Base-by-base conservation (phyloP, 345 rosid genomes). In the Noccaea caerulescens region DNA sequence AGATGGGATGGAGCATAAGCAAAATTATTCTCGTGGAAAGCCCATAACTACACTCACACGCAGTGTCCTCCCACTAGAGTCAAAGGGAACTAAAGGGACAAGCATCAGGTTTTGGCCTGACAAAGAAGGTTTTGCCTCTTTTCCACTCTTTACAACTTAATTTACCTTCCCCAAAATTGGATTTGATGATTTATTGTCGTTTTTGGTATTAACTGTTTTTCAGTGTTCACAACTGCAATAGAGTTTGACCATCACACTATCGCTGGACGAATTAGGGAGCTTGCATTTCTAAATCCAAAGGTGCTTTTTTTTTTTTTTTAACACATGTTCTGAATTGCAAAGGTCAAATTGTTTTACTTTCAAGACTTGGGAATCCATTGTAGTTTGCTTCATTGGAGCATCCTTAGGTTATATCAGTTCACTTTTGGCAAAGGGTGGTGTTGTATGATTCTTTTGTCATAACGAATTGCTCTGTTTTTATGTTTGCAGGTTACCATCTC, bases 51-150 rank as follows among this genome's bases (percentile, higher is more conserved):
- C 79, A 66, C 81, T 95, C 34, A 82, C 79, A 6, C 76, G 85
- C 72, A 75, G 61, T 64, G 76, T 64, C 7, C 93, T 88, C 43
- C 83, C 92, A 3, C 72, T 11, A 72, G 99, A 88, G 73, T 82
- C 80, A 45, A 85, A 80, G 72, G 84, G 70, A 62, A 76, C 67
- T 61, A 79, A 79, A 75, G 99, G 99, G 69, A 95, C 98, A 52
- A 4, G 80, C 68, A 84, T 95, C 74, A 80, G 83, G 66, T 95
- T 95, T 84, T 92, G 99, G 98, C 99, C 99, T 53, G 99, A 95
- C 85, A 82, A 84, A 79, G 85, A 90, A 86, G 95, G 99, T 95
- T 75, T 53, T 69, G 42, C 72, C 54, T 63, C 30, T 32, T 59
- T 64, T 66, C 53, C 60, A 44, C 72, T 38, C 69, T 59, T 70